These are phyloP conservation scores for Talaromyces sp. DNA, from an alignment of 2,329 filamentous ascomycete species.

Conservation along the genomic window DNA sequence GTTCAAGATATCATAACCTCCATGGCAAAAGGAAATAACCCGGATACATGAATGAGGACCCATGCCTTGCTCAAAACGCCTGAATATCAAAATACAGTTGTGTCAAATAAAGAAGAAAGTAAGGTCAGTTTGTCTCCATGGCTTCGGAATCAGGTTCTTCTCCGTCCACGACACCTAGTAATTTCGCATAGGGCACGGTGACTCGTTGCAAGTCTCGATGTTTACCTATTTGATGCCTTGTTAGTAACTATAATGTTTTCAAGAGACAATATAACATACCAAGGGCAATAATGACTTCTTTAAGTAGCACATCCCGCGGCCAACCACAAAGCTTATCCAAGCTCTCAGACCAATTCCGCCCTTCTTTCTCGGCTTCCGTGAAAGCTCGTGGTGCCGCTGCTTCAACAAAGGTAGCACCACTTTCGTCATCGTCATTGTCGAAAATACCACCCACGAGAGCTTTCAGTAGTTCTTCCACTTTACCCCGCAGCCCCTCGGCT, in stretches of 20 bases:
- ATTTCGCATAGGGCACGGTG: constrained; percentile 88
- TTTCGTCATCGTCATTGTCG: constrained; percentile 54
- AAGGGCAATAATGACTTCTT: constrained; percentile 86
- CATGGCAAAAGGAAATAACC: neutral
- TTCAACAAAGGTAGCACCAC: constrained; percentile 20
- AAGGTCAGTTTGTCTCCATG: constrained; percentile 22
- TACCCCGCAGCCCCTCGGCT: constrained; percentile 78
- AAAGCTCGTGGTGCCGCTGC: constrained; percentile 21
- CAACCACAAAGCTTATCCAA: constrained; percentile 81
- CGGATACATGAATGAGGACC: neutral
- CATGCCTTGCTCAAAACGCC: neutral
- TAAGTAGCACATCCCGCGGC: constrained; percentile 81
- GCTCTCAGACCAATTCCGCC: constrained; percentile 44
- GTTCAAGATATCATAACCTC: neutral
- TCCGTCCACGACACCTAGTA: constrained; percentile 59
- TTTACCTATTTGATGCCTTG: constrained; percentile 64
- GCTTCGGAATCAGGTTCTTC: constrained; percentile 32
- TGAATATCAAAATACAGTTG: neutral
- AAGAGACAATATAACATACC: constrained; percentile 57
- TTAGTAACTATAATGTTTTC: neutral
- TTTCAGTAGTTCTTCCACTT: constrained; percentile 89
- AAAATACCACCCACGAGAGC: constrained; percentile 71
- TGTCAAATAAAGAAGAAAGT: neutral
- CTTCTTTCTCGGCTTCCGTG: constrained; percentile 37
- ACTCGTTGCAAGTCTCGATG: constrained; percentile 90